Evolutionary conservation across 2,329 filamentous ascomycete species (phyloP), one percentile per base, ranked within the genome.

Genomic region (Acrocalymma vagum): DNA sequence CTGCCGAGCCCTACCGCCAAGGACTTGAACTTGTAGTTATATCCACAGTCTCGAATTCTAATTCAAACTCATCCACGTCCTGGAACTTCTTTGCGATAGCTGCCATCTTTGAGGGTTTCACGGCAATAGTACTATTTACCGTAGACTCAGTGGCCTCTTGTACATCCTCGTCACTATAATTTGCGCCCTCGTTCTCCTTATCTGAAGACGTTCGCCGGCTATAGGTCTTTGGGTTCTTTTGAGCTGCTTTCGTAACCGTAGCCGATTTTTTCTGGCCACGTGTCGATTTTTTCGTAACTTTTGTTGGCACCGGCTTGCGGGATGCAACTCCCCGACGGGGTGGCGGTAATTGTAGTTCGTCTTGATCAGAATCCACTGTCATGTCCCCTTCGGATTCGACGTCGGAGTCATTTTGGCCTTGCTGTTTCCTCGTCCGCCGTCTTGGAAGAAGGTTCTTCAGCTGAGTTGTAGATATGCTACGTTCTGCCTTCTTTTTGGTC

Each of bases 11-110:
- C 52, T 30, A 71, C 43, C 72, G 56, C 59, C 69, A 73, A 3
- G 72, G 71, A 54, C 71, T 74, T 23, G 69, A 72, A 37, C 60
- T 67, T n/a, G 58, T 56, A 39, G 33, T 61, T 15, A 60, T 63
- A 42, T 77, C 73, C 22, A 72, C 65, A 36, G 70, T 76, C 62
- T 78, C 76, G 55, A 78, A 79, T 30, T 77, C 74, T 61, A 79
- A 67, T 44, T 78, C 75, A 65, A 74, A 78, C 16, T 71, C 59
- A 53, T 79, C 76, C 5, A 79, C 70, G 38, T 77, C 75, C 17
- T 67, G 72, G 48, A 79, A 79, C 52, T 77, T 77, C 51, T 71
- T 69, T 48, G 69, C 70, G 17, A 73, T 72, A 2, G 64, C 71
- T 46, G 69, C 67, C 23, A 79, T 56, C 52, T 73, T 71, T n/a